Evolutionary conservation across 2,329 filamentous ascomycete species (phyloP).

Genomic region (Fusarium hainanense): DNA sequence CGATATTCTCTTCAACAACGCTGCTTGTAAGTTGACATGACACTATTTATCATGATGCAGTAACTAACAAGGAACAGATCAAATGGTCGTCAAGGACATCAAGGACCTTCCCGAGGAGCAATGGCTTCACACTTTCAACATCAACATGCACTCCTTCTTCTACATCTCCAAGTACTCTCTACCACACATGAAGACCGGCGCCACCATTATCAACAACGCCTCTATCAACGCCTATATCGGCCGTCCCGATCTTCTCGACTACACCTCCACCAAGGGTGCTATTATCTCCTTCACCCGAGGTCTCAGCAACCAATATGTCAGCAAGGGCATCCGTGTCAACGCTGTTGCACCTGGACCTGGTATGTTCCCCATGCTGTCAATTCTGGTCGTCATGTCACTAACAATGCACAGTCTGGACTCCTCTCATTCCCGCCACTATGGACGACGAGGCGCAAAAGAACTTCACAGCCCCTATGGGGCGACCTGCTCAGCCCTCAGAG

Average conservation of each 20-base stretch:
- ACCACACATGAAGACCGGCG: slow-evolving; percentile 78
- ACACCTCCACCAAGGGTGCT: slow-evolving; percentile 82
- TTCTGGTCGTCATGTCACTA: background rate
- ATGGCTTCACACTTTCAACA: slow-evolving; percentile 83
- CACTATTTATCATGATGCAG: background rate
- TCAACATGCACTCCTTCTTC: slow-evolving; percentile 86
- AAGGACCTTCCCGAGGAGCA: slow-evolving; percentile 78
- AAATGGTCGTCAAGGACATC: slow-evolving; percentile 77
- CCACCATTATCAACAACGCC: slow-evolving; percentile 86
- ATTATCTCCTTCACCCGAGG: slow-evolving; percentile 83
- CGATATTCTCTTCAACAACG: slow-evolving; percentile 81
- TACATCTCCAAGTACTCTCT: slow-evolving; percentile 82
- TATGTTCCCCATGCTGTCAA: slow-evolving; percentile 16
- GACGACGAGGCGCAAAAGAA: slow-evolving; percentile 74
- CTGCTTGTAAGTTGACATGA: slow-evolving; percentile 68
- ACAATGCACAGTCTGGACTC: slow-evolving; percentile 71
- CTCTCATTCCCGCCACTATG: slow-evolving; percentile 80
- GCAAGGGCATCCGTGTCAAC: slow-evolving; percentile 80
- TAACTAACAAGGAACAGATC: slow-evolving; percentile 41
- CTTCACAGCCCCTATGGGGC: slow-evolving; percentile 79
- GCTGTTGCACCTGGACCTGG: slow-evolving; percentile 78
- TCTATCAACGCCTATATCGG: slow-evolving; percentile 87
- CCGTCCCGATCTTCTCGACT: slow-evolving; percentile 82
- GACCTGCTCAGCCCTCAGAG: slow-evolving; percentile 83
- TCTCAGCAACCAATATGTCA: slow-evolving; percentile 78